A percentile compares a stretch with the other conserved stretches of the same genome.
Conservation (phyloP, 805 yeast species). For the Jamesozyma piceae region DNA sequence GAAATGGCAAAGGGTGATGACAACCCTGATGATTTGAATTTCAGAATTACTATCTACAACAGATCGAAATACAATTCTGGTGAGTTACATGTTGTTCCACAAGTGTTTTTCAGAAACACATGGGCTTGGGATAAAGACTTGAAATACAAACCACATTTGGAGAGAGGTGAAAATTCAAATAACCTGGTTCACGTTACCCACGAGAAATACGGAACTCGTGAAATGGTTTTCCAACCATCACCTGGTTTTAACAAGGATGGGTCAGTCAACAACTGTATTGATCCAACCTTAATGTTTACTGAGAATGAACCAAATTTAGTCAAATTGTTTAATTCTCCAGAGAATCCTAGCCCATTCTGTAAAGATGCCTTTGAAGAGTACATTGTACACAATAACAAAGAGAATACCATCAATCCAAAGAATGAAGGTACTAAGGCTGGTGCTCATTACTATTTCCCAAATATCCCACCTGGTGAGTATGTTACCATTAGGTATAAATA, state of each 20-base stretch:
- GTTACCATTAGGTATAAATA: slow-evolving; percentile 77
- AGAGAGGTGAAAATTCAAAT: slow-evolving; percentile 29
- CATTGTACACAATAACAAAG: slow-evolving; percentile 47
- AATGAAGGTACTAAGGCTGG: slow-evolving; percentile 71
- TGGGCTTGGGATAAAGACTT: slow-evolving; percentile 71
- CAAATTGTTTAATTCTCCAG: slow-evolving; percentile 50
- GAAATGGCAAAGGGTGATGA: slow-evolving; percentile 84
- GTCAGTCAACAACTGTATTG: slow-evolving; percentile 43
- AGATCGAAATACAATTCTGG: slow-evolving; percentile 66
- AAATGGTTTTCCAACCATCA: slow-evolving; percentile 70
- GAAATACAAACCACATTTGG: slow-evolving; percentile 39
- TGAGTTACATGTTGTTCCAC: slow-evolving; percentile 83
- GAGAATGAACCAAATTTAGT: slow-evolving; percentile 76
- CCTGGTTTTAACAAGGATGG: slow-evolving; percentile 42
- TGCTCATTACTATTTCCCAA: slow-evolving; percentile 75
- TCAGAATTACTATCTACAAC: slow-evolving; percentile 81
- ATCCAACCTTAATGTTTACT: slow-evolving; percentile 68
- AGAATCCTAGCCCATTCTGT: slow-evolving; percentile 47
- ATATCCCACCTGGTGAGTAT: slow-evolving; percentile 76
- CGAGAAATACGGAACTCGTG: slow-evolving; percentile 56
- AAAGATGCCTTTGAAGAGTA: slow-evolving; percentile 88
- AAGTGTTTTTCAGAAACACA: slow-evolving; percentile 73
- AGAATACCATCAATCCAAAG: slow-evolving; percentile 60
- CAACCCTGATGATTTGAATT: slow-evolving; percentile 69
- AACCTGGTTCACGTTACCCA: slow-evolving; percentile 53